A percentile compares a stretch with the other conserved stretches of the same genome.
Evolutionary conservation across 75 land plant species (phyloP).

Genomic region (Sequoia sempervirens): DNA sequence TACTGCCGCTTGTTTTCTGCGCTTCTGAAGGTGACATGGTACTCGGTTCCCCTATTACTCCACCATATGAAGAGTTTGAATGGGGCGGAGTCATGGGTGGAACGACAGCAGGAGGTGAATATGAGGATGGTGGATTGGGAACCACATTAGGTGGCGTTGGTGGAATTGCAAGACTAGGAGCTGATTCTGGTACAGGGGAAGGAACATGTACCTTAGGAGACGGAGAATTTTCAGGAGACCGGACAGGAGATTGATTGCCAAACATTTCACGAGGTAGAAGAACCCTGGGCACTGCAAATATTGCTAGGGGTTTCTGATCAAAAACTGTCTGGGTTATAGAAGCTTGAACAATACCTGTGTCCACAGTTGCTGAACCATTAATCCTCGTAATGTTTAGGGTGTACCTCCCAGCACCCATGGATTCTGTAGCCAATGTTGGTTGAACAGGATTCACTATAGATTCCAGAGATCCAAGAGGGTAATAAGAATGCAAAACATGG

Average conservation of each 20-base stretch:
- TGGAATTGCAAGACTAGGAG: conserved; percentile 5
- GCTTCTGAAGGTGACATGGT: background rate
- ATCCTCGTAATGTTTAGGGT: conserved; percentile 20
- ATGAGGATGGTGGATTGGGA: conserved; percentile 5
- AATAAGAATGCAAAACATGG: conserved; percentile 26
- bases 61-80: background rate
- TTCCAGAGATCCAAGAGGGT: conserved; percentile 23
- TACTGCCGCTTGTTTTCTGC: background rate
- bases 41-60: background rate
- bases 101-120: background rate
- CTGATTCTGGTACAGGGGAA: conserved; percentile 10
- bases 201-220: conserved; percentile 6
- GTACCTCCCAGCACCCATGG: conserved; percentile 15
- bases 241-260: background rate
- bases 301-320: conserved; percentile 17
- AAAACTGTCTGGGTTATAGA: conserved; percentile 14
- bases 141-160: background rate
- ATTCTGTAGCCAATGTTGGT: conserved; percentile 23
- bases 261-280: conserved; percentile 24
- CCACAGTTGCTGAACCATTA: conserved; percentile 14
- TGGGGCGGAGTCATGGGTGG: background rate
- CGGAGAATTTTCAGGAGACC: background rate
- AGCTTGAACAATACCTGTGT: conserved; percentile 21
- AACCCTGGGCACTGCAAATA: conserved; percentile 21
- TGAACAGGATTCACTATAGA: conserved; percentile 12